A percentile compares a stretch with the other conserved stretches of the same genome.
Conservation (phyloP, 2,329 filamentous ascomycete species). For the Trichoderma semiorbis region DNA sequence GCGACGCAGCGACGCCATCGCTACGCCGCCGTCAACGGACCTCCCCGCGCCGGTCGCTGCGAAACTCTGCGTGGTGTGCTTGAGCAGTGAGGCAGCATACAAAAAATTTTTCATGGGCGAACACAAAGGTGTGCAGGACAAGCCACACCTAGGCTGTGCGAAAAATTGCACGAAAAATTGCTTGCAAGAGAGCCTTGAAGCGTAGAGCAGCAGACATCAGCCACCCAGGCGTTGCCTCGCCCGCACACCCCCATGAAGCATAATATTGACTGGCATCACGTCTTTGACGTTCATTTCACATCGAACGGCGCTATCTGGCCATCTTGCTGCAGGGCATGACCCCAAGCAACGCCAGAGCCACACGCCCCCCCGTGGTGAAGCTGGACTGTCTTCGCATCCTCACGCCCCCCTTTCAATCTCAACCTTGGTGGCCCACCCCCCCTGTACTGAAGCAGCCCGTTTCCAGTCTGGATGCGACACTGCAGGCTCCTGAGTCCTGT, state of each 20-base stretch:
- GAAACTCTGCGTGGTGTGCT: background rate
- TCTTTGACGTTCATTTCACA: constrained; percentile 1
- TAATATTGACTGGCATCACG: background rate
- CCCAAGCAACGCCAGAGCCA: background rate
- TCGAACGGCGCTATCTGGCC: constrained; percentile 6
- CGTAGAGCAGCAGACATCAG: background rate
- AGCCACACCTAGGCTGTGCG: constrained; percentile 14
- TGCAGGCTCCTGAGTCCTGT: constrained; percentile 21
- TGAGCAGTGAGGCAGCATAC: background rate
- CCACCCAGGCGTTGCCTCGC: background rate
- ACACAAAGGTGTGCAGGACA: background rate
- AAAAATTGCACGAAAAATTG: background rate
- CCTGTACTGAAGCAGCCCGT: background rate
- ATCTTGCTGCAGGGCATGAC: constrained; percentile 29
- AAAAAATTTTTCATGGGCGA: background rate
- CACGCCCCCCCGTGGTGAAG: background rate
- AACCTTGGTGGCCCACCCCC: background rate
- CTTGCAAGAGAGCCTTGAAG: background rate
- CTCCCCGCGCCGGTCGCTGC: constrained; percentile 6
- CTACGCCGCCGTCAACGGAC: constrained; percentile 8
- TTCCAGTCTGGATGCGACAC: constrained; percentile 19
- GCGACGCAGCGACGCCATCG: background rate
- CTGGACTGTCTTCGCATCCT: background rate
- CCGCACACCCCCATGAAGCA: background rate
- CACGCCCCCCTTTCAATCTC: background rate